A percentile compares a stretch with the other conserved stretches of the same genome.
Conservation (phyloP, 345 rosid genomes). For the Cochlearia excelsa region DNA sequence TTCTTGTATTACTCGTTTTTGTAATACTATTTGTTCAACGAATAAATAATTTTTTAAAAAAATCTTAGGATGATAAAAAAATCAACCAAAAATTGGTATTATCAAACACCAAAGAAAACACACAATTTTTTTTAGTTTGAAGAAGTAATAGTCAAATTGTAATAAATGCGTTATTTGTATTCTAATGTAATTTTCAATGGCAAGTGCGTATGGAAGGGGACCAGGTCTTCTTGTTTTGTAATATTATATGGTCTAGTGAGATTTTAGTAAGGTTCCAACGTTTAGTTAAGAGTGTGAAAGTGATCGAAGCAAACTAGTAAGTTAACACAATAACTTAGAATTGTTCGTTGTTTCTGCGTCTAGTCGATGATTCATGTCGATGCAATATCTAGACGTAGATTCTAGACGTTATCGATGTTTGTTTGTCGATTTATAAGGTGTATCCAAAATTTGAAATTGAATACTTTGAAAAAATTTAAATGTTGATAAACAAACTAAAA, state of each 20-base stretch:
- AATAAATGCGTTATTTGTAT: slow-evolving; percentile 32
- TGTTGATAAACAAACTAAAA: too few relatives aligned
- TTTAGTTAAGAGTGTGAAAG: slow-evolving; percentile 28
- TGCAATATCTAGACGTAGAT: too few relatives aligned
- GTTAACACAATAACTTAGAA: not conserved
- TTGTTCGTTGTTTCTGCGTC: too few relatives aligned
- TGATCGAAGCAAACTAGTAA: slow-evolving; percentile 4
- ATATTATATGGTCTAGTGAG: slow-evolving; percentile 13
- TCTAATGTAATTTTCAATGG: slow-evolving; percentile 15
- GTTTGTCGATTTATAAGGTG: too few relatives aligned
- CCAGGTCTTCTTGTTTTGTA: slow-evolving; percentile 2
- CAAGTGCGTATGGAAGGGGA: slow-evolving; percentile 22
- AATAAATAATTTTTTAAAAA: not conserved
- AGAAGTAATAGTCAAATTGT: slow-evolving; percentile 21
- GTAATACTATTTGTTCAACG: too few relatives aligned
- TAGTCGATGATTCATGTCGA: too few relatives aligned
- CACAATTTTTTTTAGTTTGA: not conserved
- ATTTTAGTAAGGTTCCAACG: slow-evolving; percentile 13
- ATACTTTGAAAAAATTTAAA: too few relatives aligned
- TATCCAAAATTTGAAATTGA: too few relatives aligned
- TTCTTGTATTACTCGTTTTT: too few relatives aligned
- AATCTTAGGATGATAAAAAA: not conserved
- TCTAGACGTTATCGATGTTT: too few relatives aligned
- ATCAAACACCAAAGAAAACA: slow-evolving; percentile 10
- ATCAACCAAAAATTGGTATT: not conserved